Evolutionary conservation across 345 rosid genomes (phyloP).

Genomic region (Moricandia arvensis): DNA sequence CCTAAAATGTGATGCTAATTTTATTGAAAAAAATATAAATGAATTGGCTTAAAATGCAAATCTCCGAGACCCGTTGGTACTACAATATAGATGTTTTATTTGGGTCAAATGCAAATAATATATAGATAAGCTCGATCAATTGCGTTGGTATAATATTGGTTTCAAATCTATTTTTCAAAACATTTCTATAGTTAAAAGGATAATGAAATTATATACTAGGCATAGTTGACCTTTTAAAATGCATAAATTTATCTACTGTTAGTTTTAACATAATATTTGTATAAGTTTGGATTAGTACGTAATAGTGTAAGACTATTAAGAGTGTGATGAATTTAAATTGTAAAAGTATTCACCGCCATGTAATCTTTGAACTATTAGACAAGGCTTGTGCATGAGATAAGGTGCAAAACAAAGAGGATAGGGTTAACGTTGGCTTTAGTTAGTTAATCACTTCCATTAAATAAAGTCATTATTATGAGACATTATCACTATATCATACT

Average conservation of each 20-base stretch:
- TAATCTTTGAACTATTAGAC: slow-evolving; percentile 6
- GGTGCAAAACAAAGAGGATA: slow-evolving; percentile 7
- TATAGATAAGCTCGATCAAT: neutral
- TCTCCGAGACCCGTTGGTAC: neutral
- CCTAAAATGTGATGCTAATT: neutral
- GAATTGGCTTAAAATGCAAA: neutral
- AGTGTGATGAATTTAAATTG: neutral
- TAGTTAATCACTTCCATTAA: slow-evolving; percentile 10
- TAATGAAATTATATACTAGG: slow-evolving; percentile 5
- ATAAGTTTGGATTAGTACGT: neutral
- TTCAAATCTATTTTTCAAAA: neutral
- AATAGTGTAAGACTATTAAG: neutral
- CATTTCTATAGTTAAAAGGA: neutral
- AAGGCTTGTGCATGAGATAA: slow-evolving; percentile 11
- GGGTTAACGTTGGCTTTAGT: neutral
- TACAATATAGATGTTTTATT: slow-evolving; percentile 4
- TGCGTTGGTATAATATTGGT: neutral
- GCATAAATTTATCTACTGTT: neutral
- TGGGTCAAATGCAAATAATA: slow-evolving; percentile 24
- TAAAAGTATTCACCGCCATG: slow-evolving; percentile 28
- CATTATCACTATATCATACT: neutral
- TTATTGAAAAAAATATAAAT: neutral
- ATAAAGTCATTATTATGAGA: neutral
- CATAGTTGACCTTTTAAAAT: slow-evolving; percentile 24
- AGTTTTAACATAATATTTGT: neutral